Evolutionary conservation across 148 eudicot species (phyloP).

Genomic region (Vaccinium darrowii): DNA sequence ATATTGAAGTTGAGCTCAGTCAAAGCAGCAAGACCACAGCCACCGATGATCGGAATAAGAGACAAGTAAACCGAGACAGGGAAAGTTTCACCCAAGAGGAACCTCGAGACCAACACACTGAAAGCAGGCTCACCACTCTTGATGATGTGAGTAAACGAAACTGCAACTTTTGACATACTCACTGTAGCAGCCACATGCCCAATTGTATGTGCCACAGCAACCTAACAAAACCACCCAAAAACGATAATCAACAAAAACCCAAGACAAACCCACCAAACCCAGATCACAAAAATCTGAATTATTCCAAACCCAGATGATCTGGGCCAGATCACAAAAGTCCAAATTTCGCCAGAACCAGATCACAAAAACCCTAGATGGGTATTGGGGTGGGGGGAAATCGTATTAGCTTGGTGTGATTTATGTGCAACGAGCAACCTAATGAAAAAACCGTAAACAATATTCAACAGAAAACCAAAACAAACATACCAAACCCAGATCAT

Average conservation of each 20-base stretch:
- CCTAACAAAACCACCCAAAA: conserved; percentile 36
- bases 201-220: conserved; percentile 95
- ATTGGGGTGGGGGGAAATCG: neutral
- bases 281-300: neutral
- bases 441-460: too few relatives aligned
- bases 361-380: conserved; percentile 8
- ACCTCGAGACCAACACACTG: conserved; percentile 86
- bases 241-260: neutral
- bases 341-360: neutral
- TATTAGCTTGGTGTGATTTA: too few relatives aligned
- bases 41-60: conserved; percentile 89
- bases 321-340: neutral
- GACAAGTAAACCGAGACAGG: conserved; percentile 77
- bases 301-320: neutral
- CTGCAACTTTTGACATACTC: conserved; percentile 98
- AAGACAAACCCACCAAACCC: conserved; percentile 3
- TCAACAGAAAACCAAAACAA: too few relatives aligned
- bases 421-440: too few relatives aligned
- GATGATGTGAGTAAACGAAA: conserved; percentile 93
- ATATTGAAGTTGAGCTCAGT: conserved; percentile 97
- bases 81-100: conserved; percentile 81
- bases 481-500: neutral
- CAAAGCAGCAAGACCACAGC: conserved; percentile 84
- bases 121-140: conserved; percentile 98
- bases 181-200: conserved; percentile 99